Evolutionary conservation across 2,329 filamentous ascomycete species (phyloP), one percentile per base, ranked within the genome.

Genomic region (Fusarium sublunatum): DNA sequence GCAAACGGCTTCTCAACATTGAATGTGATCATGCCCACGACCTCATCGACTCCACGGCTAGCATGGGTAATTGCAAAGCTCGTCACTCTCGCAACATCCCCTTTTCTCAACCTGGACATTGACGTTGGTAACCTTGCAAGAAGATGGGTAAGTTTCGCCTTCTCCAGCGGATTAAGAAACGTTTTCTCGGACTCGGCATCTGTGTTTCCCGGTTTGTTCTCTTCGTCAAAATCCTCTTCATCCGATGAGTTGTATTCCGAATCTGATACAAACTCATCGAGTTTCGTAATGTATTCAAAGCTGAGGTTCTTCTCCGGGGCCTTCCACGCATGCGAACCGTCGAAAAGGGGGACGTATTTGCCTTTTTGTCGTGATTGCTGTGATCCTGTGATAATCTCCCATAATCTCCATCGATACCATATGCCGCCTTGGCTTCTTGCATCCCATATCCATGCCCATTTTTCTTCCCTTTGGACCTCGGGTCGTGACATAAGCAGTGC

Each of bases 401-500:
- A 97, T 40, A 98, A 73, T 40, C 92, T 87, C 91, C 92, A 98
- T 39, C 95, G 88, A 75, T 98, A 98, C 85, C 93, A 99, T 13
- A 96, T 86, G 13, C 90, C 94, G 25, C 88, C 93, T 61, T 84
- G 82, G 70, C 88, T 93, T 65, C 88, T 85, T 19, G 93, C 85
- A 74, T 98, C 90, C 89, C 92, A 99, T 6, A 99, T 82, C 91
- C 93, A 99, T 0, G 93, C 91, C 88, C 94, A 98, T 65, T 90
- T 93, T 74, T 96, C 91, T 58, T 97, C 91, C 36, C 83, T 85
- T 73, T 96, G 92, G 1, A 98, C 90, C 51, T 93, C 88, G 0
- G 91, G 86, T 15, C 91, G 84, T 45, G 89, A 90, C 95, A 98
- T 98, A 7, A 99, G 83, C 3, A 96, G 81, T 6, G 93, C 93